Percentiles rank a stretch among this genome's conserved stretches.
Conservation (phyloP, 1,284 basidiomycete species). For the Sporisorium graminicola region DNA sequence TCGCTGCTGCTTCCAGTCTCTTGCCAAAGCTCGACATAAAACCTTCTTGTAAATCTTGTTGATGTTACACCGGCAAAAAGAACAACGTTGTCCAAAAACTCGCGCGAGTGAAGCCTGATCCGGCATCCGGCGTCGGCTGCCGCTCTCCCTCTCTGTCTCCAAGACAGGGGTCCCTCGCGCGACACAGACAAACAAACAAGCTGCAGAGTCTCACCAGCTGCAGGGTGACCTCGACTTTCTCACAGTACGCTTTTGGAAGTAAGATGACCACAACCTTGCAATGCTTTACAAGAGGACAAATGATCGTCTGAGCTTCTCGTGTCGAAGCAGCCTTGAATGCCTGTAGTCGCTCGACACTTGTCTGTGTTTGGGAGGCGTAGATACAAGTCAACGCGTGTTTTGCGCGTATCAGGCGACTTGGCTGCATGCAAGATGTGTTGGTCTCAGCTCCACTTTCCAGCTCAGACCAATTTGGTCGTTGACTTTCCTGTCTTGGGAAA, state of each 20-base stretch:
- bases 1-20: background rate
- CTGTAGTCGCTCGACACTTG: background rate
- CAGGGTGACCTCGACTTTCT: too few relatives aligned
- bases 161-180: slow-evolving; percentile 24
- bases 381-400: background rate
- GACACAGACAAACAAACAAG: slow-evolving; percentile 1
- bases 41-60: background rate
- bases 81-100: background rate
- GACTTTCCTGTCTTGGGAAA: slow-evolving; percentile 1
- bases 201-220: slow-evolving; percentile 6
- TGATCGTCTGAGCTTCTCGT: too few relatives aligned
- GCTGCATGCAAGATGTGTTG: slow-evolving; percentile 27
- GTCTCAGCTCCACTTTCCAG: slow-evolving; percentile 23
- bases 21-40: background rate
- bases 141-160: too few relatives aligned
- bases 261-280: too few relatives aligned
- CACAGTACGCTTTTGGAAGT: too few relatives aligned
- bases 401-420: background rate
- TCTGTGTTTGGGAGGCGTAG: background rate
- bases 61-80: background rate
- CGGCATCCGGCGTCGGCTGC: background rate
- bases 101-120: slow-evolving; percentile 4
- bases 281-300: too few relatives aligned
- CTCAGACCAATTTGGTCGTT: too few relatives aligned
- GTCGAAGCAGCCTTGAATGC: background rate